Evolutionary conservation across 2,329 filamentous ascomycete genomes (phyloP), one percentile per base, ranked within the genome.

Genomic region (Paecilomyces niveus): DNA sequence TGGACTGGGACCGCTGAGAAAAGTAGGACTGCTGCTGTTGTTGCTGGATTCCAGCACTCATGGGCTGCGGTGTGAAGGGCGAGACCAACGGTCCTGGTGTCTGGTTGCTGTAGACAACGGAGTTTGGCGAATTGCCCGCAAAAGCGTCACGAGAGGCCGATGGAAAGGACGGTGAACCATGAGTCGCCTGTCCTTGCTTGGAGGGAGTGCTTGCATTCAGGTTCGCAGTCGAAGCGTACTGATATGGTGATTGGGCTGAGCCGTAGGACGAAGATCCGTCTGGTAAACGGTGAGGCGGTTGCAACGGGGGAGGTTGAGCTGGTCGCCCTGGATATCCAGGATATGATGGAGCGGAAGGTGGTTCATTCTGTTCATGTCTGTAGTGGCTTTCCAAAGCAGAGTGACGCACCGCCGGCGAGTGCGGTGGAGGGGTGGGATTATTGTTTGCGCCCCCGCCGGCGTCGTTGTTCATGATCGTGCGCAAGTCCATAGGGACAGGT

Each of bases 401-500:
- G 24, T 63, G 63, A 65, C 67, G 69, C 59, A 45, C 39, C 39
- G 63, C 67, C 53, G 66, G 64, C 35, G 66, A 66, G 39, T 63
- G 65, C 31, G 59, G 66, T 53, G 64, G 56, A 53, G 60, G 62
- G 13, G 70, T 63, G 50, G 70, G 64, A 58, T 64, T 65, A 58
- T 64, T 62, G 58, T 68, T 70, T 58, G 72, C 64, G 57, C 67
- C 68, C 61, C 67, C 68, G 54, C 68, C 69, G 60, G 67, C 69
- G 65, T 78, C 75, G 63, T 57, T 76, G 68, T 81, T 81, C 74
- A 82, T 79, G 65, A 82, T 81, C 57, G 77, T 79, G 69, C 78
- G 76, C 68, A 82, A 74, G 71, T 82, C 80, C 80, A 82, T 81
- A 67, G 68, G 62, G 70, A 67, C 61, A 54, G 39, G 62, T 61